phyloP scores from a whole-genome alignment of 2,329 filamentous ascomycete species.

The Lachnellula willkommii region DNA sequence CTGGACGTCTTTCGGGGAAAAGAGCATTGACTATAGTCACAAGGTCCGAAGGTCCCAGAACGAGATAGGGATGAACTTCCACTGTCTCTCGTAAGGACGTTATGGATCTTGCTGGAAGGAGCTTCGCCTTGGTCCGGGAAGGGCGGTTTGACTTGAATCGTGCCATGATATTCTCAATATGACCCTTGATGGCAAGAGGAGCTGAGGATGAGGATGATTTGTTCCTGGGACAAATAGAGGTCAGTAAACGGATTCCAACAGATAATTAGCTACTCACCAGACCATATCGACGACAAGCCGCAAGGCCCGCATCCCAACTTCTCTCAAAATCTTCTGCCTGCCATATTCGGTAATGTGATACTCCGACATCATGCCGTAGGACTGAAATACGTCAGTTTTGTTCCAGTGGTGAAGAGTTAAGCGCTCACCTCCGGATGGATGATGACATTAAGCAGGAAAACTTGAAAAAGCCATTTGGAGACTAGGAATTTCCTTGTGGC shows the following conservation, averaged over 20 bases:
- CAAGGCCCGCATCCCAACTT: slow-evolving; percentile 75
- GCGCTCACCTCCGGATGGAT: slow-evolving; percentile 76
- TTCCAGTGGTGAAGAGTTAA: slow-evolving; percentile 15
- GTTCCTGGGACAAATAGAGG: slow-evolving; percentile 34
- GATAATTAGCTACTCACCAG: slow-evolving; percentile 39
- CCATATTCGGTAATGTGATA: slow-evolving; percentile 91
- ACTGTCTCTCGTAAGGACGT: slow-evolving; percentile 69
- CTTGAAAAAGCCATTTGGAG: slow-evolving; percentile 86
- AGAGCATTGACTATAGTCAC: slow-evolving; percentile 76
- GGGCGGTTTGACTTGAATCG: slow-evolving; percentile 47
- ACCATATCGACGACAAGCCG: slow-evolving; percentile 71
- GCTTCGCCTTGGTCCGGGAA: slow-evolving; percentile 47
- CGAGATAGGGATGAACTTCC: slow-evolving; percentile 73
- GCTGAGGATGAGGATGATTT: slow-evolving; percentile 59
- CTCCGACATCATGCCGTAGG: slow-evolving; percentile 70
- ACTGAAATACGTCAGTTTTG: slow-evolving; percentile 20
- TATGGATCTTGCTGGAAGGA: slow-evolving; percentile 66
- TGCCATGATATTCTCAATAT: slow-evolving; percentile 66
- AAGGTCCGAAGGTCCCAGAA: slow-evolving; percentile 74
- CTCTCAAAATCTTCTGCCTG: slow-evolving; percentile 72
- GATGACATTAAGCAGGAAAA: slow-evolving; percentile 76
- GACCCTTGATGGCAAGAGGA: slow-evolving; percentile 56
- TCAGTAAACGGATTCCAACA: slow-evolving; percentile 2
- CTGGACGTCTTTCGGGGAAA: slow-evolving; percentile 68
- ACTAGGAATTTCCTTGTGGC: slow-evolving; percentile 79